These are phyloP conservation scores for Epithemia pelagica DNA, from an alignment of 108 stramenopile genomes.

Conservation along the genomic window DNA sequence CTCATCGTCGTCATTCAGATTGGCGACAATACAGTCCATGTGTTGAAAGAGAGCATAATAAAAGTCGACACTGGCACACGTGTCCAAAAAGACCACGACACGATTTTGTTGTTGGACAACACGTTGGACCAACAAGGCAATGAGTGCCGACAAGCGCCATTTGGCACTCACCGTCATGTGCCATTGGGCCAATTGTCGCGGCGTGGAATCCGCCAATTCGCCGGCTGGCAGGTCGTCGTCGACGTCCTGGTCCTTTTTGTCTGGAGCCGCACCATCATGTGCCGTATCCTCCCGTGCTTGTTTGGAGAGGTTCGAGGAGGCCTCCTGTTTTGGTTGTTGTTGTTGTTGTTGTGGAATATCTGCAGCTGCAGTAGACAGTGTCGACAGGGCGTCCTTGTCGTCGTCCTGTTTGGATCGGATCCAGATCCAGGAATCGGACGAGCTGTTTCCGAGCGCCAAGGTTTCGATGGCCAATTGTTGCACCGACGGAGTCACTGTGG, in stretches of 20 bases:
- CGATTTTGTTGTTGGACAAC: constrained; percentile 54
- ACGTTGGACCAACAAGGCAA: constrained; percentile 77
- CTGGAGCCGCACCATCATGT: neutral
- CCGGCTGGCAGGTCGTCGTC: too few species aligned
- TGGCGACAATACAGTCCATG: constrained; percentile 43
- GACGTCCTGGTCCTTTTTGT: neutral
- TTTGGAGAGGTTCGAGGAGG: neutral
- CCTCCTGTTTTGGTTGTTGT: neutral
- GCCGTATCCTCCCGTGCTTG: neutral
- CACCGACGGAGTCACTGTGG: constrained; percentile 69
- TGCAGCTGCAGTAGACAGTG: neutral
- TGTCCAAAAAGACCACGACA: constrained; percentile 88
- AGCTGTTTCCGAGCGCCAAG: constrained; percentile 42
- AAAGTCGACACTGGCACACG: constrained; percentile 94
- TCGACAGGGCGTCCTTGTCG: neutral
- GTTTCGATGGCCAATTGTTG: constrained; percentile 55
- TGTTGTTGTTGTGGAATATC: neutral
- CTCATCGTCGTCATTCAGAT: constrained; percentile 12
- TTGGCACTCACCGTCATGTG: constrained; percentile 88
- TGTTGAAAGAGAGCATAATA: constrained; percentile 65
- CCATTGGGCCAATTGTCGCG: constrained; percentile 81
- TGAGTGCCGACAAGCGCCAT: constrained; percentile 78
- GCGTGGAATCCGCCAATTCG: constrained; percentile 65
- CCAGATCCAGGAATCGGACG: constrained; percentile 45
- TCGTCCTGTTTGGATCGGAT: constrained; percentile 27